These are phyloP conservation scores for Annulohypoxylon stygium DNA, from an alignment of 495 filamentous ascomycete species.

Conservation along the genomic window DNA sequence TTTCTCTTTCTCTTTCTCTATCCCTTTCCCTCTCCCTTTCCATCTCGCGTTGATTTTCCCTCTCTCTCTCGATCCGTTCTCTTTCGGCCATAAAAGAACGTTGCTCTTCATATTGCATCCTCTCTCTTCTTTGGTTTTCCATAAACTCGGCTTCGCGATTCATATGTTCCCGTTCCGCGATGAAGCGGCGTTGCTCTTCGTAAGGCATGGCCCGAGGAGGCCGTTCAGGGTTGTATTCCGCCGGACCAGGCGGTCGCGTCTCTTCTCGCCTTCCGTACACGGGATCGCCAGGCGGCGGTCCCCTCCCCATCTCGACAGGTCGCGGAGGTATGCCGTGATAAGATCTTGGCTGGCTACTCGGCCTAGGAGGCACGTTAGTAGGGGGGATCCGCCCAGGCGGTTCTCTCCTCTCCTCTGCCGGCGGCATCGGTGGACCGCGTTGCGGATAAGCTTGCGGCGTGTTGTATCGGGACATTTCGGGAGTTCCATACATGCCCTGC, in stretches of 20 bases:
- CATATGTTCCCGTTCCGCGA: constrained; percentile 42
- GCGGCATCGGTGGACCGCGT: constrained; percentile 55
- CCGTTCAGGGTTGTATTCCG: constrained; percentile 63
- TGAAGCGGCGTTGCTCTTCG: constrained; percentile 51
- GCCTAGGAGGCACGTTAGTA: constrained; percentile 60
- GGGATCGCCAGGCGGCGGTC: constrained; percentile 54
- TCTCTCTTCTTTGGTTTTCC: constrained; percentile 47
- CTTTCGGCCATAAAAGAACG: constrained; percentile 47
- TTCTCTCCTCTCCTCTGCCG: constrained; percentile 59
- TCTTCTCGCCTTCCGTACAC: constrained; percentile 61
- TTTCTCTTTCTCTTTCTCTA: constrained; percentile 45
- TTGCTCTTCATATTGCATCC: constrained; percentile 56
- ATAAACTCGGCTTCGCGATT: constrained; percentile 46
- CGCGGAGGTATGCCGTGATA: constrained; percentile 59
- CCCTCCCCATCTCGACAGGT: constrained; percentile 55
- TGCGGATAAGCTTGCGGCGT: constrained; percentile 65
- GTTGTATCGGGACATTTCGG: constrained; percentile 67
- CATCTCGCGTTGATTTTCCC: constrained; percentile 50
- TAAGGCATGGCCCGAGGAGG: constrained; percentile 51
- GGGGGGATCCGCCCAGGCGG: constrained; percentile 54
- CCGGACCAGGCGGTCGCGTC: constrained; percentile 42
- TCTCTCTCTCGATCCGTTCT: constrained; percentile 42
- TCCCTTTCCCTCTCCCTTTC: constrained; percentile 52
- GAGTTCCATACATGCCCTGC: constrained; percentile 61
- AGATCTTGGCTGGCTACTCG: constrained; percentile 65